Evolutionary conservation across 2,329 filamentous ascomycete species (phyloP).

Genomic region (Trichoderma hamatum): DNA sequence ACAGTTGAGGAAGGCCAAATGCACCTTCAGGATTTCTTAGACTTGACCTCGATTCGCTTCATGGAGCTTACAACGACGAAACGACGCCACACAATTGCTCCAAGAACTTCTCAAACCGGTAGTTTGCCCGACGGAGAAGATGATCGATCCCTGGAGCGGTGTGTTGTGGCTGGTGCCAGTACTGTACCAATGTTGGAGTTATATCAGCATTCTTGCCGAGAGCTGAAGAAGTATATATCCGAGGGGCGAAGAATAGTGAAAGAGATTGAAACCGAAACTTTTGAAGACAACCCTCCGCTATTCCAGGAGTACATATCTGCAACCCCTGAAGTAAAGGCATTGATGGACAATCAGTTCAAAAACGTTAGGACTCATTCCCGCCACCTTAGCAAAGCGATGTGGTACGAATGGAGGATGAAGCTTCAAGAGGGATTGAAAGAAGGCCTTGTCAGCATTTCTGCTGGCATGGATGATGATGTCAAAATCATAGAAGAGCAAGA

Average conservation of each 20-base stretch:
- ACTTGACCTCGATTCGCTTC: slow-evolving; percentile 95
- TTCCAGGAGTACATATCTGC: slow-evolving; percentile 92
- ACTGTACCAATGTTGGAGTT: slow-evolving; percentile 91
- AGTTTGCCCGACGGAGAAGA: slow-evolving; percentile 49
- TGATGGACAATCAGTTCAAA: slow-evolving; percentile 97
- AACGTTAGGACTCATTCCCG: slow-evolving; percentile 94
- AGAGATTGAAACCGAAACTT: slow-evolving; percentile 86
- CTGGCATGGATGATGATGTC: slow-evolving; percentile 77
- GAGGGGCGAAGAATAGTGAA: slow-evolving; percentile 88
- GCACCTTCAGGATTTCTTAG: slow-evolving; percentile 87
- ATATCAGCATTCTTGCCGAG: slow-evolving; percentile 93
- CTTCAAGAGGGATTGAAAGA: slow-evolving; percentile 79
- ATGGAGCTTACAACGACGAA: slow-evolving; percentile 99
- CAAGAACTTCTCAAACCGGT: slow-evolving; percentile 50
- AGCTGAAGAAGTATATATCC: slow-evolving; percentile 95
- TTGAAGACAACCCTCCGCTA: slow-evolving; percentile 85
- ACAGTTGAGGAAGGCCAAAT: slow-evolving; percentile 65
- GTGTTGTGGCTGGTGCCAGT: slow-evolving; percentile 85
- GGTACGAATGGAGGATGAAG: slow-evolving; percentile 97
- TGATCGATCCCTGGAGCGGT: slow-evolving; percentile 68
- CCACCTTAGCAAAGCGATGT: slow-evolving; percentile 89
- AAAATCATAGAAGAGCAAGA: slow-evolving; percentile 68
- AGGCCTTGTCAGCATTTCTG: slow-evolving; percentile 73
- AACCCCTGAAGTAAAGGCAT: slow-evolving; percentile 75
- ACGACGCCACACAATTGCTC: slow-evolving; percentile 78